phyloP scores from a whole-genome alignment of 192 early-diverging fungal genomes.

The Radiomyces spectabilis region DNA sequence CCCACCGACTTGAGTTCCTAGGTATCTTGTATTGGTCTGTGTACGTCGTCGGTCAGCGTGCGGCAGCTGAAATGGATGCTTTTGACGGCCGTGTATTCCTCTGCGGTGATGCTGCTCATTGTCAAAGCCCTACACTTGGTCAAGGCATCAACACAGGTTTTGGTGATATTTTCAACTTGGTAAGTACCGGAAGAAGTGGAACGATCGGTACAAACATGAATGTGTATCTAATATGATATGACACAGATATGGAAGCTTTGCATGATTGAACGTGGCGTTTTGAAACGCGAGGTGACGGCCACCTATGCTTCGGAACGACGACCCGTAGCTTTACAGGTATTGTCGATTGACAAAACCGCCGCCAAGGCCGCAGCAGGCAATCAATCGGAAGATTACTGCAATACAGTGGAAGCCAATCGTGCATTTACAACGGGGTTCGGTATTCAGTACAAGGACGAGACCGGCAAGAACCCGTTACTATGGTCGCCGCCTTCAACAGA shows the following conservation, averaged over 20 bases:
- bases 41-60: conserved; percentile 21
- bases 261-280: conserved; percentile 9
- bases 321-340: conserved; percentile 11
- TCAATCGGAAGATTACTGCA: not conserved
- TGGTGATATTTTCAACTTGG: conserved; percentile 23
- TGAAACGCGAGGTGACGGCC: not conserved
- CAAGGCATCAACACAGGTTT: conserved; percentile 26
- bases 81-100: conserved; percentile 7
- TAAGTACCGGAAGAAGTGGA: too few relatives aligned
- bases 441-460: conserved; percentile 17
- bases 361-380: conserved; percentile 8
- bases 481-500: too few relatives aligned
- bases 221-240: too few relatives aligned
- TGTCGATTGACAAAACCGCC: conserved; percentile 17
- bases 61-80: conserved; percentile 7
- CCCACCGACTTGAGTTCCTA: conserved; percentile 18
- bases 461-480: too few relatives aligned
- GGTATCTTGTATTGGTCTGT: conserved; percentile 23
- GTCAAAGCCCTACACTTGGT: conserved; percentile 24
- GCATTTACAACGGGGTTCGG: conserved; percentile 20
- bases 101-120: conserved; percentile 19
- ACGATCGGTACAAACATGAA: too few relatives aligned
- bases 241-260: conserved; percentile 19
- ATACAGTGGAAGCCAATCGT: conserved; percentile 6
- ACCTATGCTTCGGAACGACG: conserved; percentile 14